Evolutionary conservation across 352 stramenopile species (phyloP), one percentile per base, ranked within the genome.

Genomic region (Halophytophthora batemanensis): DNA sequence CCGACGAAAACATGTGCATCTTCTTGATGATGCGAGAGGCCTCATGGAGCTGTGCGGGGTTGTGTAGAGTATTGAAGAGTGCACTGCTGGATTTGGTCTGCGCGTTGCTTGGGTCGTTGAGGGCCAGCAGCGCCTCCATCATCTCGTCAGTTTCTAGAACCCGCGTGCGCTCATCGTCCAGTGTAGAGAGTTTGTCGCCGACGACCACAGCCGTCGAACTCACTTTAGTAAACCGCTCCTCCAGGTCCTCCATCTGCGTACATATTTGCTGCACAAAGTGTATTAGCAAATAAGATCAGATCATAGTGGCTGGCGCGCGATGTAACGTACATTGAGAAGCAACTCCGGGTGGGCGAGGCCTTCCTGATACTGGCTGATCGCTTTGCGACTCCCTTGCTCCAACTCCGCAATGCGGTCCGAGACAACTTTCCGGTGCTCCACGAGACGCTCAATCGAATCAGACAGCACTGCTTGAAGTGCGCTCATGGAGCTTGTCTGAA

Each of bases 191-290:
- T n/a, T 65, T 66, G 44, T 90, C 79, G 25, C 82, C 82, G 37
- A 93, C 86, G 10, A 82, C 60, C 17, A 93, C 71, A 7, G 82
- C 82, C 0, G 82, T 83, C n/a, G 80, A 87, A 44, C 82, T 93
- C 48, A 93, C 79, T 70, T 93, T 93, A 15, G 79, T 86, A 53
- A 93, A 93, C 37, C 82, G 77, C 59, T 93, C 80, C 60, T 93
- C 82, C 22, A 93, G 54, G 45, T 90, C 82, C 46, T 90, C 82
- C 77, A 93, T 87, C 50, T 90, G 76, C 15, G 60, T 62, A 50
- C 76, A 88, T 23, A 92, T 85, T 47, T 83, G 59, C 77, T 92
- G 54, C 13, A 62, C 1, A 12, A 10, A 8, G 10, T 35, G 35
- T 39, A 5, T 21, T 19, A 14, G 45, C 6, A 7, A 37, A 12